Base-by-base conservation (phyloP, 805 yeast genomes). In the Crinitomyces ghanaensis region DNA sequence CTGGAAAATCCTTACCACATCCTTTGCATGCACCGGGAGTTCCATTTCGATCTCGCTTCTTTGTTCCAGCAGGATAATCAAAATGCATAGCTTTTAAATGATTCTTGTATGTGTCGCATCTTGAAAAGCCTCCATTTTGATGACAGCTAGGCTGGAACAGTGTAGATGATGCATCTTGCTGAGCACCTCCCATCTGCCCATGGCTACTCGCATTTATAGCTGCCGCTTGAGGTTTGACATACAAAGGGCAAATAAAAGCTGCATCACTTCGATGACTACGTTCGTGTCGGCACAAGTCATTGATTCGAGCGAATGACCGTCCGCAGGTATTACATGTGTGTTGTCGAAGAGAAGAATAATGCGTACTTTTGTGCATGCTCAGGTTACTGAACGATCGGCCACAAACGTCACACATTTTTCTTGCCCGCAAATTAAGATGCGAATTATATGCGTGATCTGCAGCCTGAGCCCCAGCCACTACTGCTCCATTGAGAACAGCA, bases 31-130 rank as follows among this genome's bases (percentile, higher is more conserved):
- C 63, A 5, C 96, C 96, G 14, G 65, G 54, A 26, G 76, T 81
- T 33, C 70, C 67, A 14, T 58, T 54, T 41, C 96, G 68, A 46
- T 82, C 79, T 40, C 71, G 74, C 56, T 84, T 83, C 50, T 76
- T 72, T 3, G 94, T 84, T 5, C 94, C 94, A 25, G 69, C 68
- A 4, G 95, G 95, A 55, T 85, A 85, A 43, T 72, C 78, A 54
- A 85, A 85, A 51, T 85, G 96, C 40, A 85, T 67, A 2, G 95
- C 93, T 53, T 81, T 82, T 40, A 85, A 63, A 57, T 85, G 96
- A 57, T 85, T 85, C 51, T 85, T 85, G 59, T 73, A 85, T 4
- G 96, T 85, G 52, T 85, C 96, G 53, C 95, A 80, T 32, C 96
- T 66, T 8, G 85, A 74, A 48, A 85, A 85, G 19, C 80, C 75